Evolutionary conservation across 2,329 filamentous ascomycete species (phyloP), one percentile per base, ranked within the genome.

Genomic region (Calcarisporium arbuscula): DNA sequence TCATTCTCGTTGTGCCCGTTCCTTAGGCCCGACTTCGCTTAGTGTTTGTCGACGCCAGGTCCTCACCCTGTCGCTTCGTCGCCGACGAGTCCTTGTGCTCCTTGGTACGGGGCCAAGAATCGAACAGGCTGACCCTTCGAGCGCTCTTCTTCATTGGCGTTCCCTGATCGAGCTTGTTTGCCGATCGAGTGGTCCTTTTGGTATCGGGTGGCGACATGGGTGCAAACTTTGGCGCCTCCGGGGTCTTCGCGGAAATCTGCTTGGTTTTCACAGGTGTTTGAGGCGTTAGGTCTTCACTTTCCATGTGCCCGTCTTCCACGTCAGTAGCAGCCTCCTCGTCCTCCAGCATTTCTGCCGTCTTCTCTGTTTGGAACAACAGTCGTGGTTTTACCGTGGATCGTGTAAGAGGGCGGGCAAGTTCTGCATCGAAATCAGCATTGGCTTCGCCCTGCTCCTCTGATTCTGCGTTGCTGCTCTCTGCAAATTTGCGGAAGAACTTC

Each of bases 401-500:
- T 17, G 80, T 82, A 34, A 82, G 59, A 16, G 69, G 75, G 19
- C 55, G 53, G 39, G 53, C 44, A 19, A 60, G 56, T 30, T 52
- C 46, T 29, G 54, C 46, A 20, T 62, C 57, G 11, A 54, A 49
- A 32, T 62, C 60, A 29, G 57, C 54, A 12, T 48, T 56, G 2
- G 53, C 47, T 10, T 53, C 55, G 8, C 56, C 60, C 27, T 61
- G 49, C 17, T 42, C 47, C 8, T 48, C 39, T 12, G 28, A 25
- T 9, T 17, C 30, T n/a, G 22, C 44, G 15, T 30, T 54, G 17
- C 61, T 61, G 30, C 62, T 56, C 19, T 65, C 62, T 7, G 64
- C 57, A 46, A 82, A 86, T 51, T 80, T 82, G 57, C 80, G 78
- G 63, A 86, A 87, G 37, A 85, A 68, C 54, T 78, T 85, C 67